Conservation (phyloP, 2,329 filamentous ascomycete species). For the Golovinomyces cichoracearum region DNA sequence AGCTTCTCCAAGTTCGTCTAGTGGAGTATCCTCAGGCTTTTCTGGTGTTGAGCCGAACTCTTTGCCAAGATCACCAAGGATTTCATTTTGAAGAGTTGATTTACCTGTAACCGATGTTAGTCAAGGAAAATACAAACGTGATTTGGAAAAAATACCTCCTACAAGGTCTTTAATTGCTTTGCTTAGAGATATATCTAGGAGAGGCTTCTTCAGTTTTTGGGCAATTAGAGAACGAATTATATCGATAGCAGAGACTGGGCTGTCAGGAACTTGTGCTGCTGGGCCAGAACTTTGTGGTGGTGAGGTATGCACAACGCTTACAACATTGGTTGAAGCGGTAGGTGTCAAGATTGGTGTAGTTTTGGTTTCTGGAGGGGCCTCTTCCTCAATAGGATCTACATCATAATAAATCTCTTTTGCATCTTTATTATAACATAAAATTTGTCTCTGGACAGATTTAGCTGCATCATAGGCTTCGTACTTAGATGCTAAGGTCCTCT, state of each 20-base stretch:
- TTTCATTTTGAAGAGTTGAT: conserved; percentile 95
- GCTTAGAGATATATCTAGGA: conserved; percentile 66
- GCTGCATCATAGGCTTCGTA: conserved; percentile 98
- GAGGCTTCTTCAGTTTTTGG: conserved; percentile 89
- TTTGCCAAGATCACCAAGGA: conserved; percentile 88
- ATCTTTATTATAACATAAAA: conserved; percentile 98
- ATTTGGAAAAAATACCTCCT: conserved; percentile 36
- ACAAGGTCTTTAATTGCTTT: conserved; percentile 98
- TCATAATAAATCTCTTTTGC: conserved; percentile 99
- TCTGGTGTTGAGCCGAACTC: conserved; percentile 96
- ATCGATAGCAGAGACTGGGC: conserved; percentile 66
- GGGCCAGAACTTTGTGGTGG: conserved; percentile 53
- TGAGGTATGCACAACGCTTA: conserved; percentile 27
- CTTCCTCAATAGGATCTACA: conserved; percentile 81
- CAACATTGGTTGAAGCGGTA: conserved; percentile 20
- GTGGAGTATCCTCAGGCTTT: conserved; percentile 88
- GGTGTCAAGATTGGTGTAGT: conserved; percentile 12
- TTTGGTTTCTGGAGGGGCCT: conserved; percentile 34
- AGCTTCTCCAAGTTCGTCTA: conserved; percentile 79
- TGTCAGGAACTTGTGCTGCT: conserved; percentile 63
- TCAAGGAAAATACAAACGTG: not conserved
- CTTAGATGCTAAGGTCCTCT: conserved; percentile 80
- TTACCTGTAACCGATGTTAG: conserved; percentile 35
- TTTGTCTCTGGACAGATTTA: conserved; percentile 85
- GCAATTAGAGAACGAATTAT: conserved; percentile 73